These are phyloP conservation scores for Yamadazyma mexicana DNA, from an alignment of 1,139 yeast genomes.

Conservation along the genomic window DNA sequence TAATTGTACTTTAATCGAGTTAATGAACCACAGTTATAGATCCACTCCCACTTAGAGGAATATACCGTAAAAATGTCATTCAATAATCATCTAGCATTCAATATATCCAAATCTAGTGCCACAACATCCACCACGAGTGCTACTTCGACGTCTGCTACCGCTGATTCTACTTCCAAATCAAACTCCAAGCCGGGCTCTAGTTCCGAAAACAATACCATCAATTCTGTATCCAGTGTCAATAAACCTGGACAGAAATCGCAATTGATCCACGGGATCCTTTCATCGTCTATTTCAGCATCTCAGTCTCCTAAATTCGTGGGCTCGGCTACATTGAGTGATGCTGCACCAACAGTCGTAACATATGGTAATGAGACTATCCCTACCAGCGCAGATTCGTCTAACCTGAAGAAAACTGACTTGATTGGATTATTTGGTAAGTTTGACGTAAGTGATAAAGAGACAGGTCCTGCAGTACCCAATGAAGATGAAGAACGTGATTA, in stretches of 20 bases:
- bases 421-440: conserved; percentile 43
- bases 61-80: conserved; percentile 11
- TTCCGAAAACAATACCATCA: background rate
- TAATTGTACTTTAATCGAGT: too few species aligned
- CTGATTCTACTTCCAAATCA: conserved; percentile 8
- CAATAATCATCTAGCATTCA: conserved; percentile 38
- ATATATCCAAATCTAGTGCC: conserved; percentile 41
- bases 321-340: conserved; percentile 16
- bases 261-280: conserved; percentile 20
- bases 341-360: conserved; percentile 29
- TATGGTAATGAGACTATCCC: conserved; percentile 16
- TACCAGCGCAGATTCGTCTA: background rate
- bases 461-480: conserved; percentile 2
- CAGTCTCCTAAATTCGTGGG: conserved; percentile 8
- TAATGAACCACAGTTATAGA: conserved; percentile 1
- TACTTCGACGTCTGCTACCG: conserved; percentile 27
- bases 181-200: background rate
- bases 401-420: conserved; percentile 25
- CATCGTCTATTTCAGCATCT: conserved; percentile 12
- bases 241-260: conserved; percentile 14
- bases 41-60: background rate
- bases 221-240: conserved; percentile 1
- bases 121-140: conserved; percentile 46
- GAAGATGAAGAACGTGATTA: conserved; percentile 12
- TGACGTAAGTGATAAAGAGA: conserved; percentile 23